Evolutionary conservation across 2,329 filamentous ascomycete genomes (phyloP).

Genomic region (Penicillium glabrum): DNA sequence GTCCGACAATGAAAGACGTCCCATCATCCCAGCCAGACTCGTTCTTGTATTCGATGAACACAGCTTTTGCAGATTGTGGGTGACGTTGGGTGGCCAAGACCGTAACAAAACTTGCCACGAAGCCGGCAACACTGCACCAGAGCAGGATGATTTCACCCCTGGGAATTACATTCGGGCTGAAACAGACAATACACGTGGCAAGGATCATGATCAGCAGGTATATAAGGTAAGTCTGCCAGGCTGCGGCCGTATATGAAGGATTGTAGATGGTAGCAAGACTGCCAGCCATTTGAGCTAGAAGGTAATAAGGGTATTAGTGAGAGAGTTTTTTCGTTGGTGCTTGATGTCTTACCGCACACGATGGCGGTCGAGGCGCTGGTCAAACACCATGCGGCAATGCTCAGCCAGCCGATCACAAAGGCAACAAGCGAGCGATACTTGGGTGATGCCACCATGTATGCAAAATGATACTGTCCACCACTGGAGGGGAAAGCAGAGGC

Average conservation of each 20-base stretch:
- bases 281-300: neutral
- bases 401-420: constrained; percentile 28
- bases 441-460: constrained; percentile 23
- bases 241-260: neutral
- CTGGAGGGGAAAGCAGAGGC: constrained; percentile 26
- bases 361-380: constrained; percentile 18
- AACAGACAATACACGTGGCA: constrained; percentile 11
- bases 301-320: neutral
- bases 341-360: constrained; percentile 9
- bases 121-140: constrained; percentile 15
- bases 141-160: constrained; percentile 18
- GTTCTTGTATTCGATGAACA: constrained; percentile 18
- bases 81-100: constrained; percentile 18
- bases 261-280: neutral
- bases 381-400: constrained; percentile 23
- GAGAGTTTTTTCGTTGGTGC: neutral
- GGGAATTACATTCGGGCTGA: constrained; percentile 5
- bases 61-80: constrained; percentile 10
- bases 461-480: constrained; percentile 34
- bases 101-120: constrained; percentile 28
- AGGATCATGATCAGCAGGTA: constrained; percentile 15
- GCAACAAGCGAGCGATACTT: constrained; percentile 13
- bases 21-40: constrained; percentile 28
- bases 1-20: constrained; percentile 20
- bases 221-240: constrained; percentile 27